Base-by-base conservation (phyloP, 805 yeast genomes). In the Yarrowia phangngaensis region DNA sequence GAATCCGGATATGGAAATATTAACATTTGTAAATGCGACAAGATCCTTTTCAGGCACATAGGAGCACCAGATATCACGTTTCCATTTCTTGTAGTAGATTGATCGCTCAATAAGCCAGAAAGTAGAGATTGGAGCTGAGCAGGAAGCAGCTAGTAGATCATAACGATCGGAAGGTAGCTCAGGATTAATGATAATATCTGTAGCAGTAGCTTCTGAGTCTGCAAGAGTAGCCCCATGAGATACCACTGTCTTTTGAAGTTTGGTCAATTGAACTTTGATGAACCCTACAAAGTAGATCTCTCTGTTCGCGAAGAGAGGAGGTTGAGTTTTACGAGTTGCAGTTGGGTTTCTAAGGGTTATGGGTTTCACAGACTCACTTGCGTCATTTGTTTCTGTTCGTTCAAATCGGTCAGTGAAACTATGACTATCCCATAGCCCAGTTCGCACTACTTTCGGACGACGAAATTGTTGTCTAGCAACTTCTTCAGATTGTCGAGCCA, bases 31-130 rank as follows among this genome's bases (percentile, higher is more conserved):
- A 34, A 60, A 56, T 4, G 52, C 68, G 34, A 31, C 46, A 51
- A 59, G 45, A 29, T 65, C 54, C 55, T 69, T 58, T 49, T 56
- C 51, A 45, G 63, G 50, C 34, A 63, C 54, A 52, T 64, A 62
- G 11, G 60, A 59, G 3, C 82, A 74, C 95, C 95, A 85, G 12
- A 67, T 61, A 59, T 82, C 95, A 24, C 62, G 57, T 12, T 66
- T 63, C 6, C 76, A 55, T 34, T 64, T 60, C 33, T 74, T 72
- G 56, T 79, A 79, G 63, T 73, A 80, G 16, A 85, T 68, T 17
- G 84, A 75, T 51, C 95, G 67, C 63, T 86, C 95, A 9, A 87
- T 65, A 55, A 81, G 80, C 84, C 90, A 85, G 62, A 87, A 95
- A 0, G 95, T 85, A 2, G 79, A 75, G 0, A 79, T 53, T 13